Evolutionary conservation across 176 grass and related monocot genomes (phyloP), one percentile per base, ranked within the genome.

Genomic region (Avena sativa): DNA sequence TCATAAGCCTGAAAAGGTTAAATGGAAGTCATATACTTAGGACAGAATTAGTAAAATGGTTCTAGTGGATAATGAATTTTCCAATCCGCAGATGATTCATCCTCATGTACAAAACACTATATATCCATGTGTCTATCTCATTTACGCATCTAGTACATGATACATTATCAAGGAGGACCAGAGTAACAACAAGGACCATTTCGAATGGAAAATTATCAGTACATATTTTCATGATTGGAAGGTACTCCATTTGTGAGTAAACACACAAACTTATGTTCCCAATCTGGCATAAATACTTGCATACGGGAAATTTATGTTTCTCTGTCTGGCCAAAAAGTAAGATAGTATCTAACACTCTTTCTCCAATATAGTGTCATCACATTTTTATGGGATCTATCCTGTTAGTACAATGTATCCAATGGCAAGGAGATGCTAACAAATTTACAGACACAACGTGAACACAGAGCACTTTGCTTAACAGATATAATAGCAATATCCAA

Each of bases 1-100:
- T 95, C 83, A 92, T 98, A 95, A 5, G 85, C 92, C 96, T 98
- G 87, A 67, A 93, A 92, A 38, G 9, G 57, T 44, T 71, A 1
- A 2, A 60, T 43, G 17, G n/a, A 48, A 77, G n/a, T 71, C 48
- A 65, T 64, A 19, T 9, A 66, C 13, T 81, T 5, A 26, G 34
- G 12, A 30, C 74, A 57, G 23, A 58, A 76, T 7, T 74, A 80
- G 28, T 14, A 86, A 76, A 85, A 50, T n/a, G 19, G 0, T 81
- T 47, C 48, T 79, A 0, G 16, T 15, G 15, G 16, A 63, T 74
- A 50, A 74, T 50, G 12, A 47, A 78, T 57, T 67, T 21, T 52
- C 52, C 28, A 79, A 21, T n/a, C 1, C 14, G 11, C 0, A 48
- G 0, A 72, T 78, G 14, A 73, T 73, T 79, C 52, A 64, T 73